Conservation (phyloP, 1,284 basidiomycete species). For the Meira miltonrushii region DNA sequence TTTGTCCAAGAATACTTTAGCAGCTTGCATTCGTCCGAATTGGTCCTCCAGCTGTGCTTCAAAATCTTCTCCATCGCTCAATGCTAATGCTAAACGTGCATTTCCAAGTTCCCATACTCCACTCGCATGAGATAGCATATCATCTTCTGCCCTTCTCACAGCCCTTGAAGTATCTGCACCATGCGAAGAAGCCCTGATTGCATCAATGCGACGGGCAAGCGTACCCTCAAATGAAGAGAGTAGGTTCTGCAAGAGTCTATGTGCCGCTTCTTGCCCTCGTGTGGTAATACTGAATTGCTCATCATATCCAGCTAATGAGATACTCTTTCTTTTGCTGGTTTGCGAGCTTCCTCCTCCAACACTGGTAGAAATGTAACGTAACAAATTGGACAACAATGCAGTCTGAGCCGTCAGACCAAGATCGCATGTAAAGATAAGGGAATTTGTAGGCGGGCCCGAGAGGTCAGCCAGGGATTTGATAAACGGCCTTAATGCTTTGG, state of each 20-base stretch:
- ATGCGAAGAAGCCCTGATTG: slow-evolving; percentile 11
- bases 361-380: slow-evolving; percentile 8
- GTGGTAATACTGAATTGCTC: not conserved
- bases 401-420: slow-evolving; percentile 9
- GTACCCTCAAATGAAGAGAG: slow-evolving; percentile 11
- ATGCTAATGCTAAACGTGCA: slow-evolving; percentile 11
- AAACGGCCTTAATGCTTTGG: not conserved
- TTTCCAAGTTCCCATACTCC: slow-evolving; percentile 14
- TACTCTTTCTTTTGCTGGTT: not conserved
- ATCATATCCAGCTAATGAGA: not conserved
- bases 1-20: slow-evolving; percentile 10
- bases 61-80: slow-evolving; percentile 8
- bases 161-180: slow-evolving; percentile 14
- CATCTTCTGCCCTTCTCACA: slow-evolving; percentile 10
- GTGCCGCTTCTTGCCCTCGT: slow-evolving; percentile 2
- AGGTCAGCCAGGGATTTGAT: slow-evolving; percentile 2
- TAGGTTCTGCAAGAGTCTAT: not conserved
- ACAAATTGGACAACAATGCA: slow-evolving; percentile 13
- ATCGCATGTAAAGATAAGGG: not conserved
- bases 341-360: slow-evolving; percentile 4
- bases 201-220: slow-evolving; percentile 9
- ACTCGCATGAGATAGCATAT: slow-evolving; percentile 9
- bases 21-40: slow-evolving; percentile 7
- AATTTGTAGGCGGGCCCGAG: not conserved
- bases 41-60: slow-evolving; percentile 1